These are phyloP conservation scores for Lablab purpureus DNA, from an alignment of 306 rosid genomes.

Conservation along the genomic window DNA sequence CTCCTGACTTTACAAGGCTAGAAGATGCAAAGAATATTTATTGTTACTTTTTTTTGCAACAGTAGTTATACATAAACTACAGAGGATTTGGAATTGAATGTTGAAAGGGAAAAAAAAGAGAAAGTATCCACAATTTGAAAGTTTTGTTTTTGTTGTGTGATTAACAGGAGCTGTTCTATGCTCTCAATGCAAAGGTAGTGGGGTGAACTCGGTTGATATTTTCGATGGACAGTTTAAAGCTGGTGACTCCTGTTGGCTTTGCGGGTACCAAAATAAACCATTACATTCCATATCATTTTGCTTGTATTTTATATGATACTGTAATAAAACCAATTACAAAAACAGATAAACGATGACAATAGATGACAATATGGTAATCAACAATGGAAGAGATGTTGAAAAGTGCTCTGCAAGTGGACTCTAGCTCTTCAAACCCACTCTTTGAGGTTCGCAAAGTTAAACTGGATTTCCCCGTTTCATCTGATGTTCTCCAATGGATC, in stretches of 20 bases:
- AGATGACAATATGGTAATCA: too few relatives aligned
- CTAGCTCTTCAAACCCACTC: too few relatives aligned
- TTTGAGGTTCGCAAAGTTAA: too few relatives aligned
- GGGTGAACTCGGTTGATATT: constrained; percentile 61
- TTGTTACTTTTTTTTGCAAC: not conserved
- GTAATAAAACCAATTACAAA: too few relatives aligned
- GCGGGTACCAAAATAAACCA: constrained; percentile 52
- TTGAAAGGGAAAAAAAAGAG: not conserved
- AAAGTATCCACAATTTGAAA: not conserved
- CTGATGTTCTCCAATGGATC: too few relatives aligned
- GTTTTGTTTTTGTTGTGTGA: constrained; percentile 19
- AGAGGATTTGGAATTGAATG: not conserved
- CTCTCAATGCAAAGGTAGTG: constrained; percentile 67
- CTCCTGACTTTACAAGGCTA: constrained; percentile 1
- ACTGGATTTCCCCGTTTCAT: too few relatives aligned
- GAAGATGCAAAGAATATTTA: not conserved
- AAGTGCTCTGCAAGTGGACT: too few relatives aligned
- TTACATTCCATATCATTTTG: not conserved
- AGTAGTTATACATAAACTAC: not conserved
- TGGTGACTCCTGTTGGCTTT: constrained; percentile 67
- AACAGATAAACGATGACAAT: too few relatives aligned
- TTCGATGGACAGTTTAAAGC: constrained; percentile 64
- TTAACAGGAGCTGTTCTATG: constrained; percentile 63
- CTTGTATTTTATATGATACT: constrained; percentile 11
- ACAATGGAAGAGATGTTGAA: too few relatives aligned